Base-by-base conservation (phyloP, 805 yeast genomes). In the Suhomyces canberraensis region DNA sequence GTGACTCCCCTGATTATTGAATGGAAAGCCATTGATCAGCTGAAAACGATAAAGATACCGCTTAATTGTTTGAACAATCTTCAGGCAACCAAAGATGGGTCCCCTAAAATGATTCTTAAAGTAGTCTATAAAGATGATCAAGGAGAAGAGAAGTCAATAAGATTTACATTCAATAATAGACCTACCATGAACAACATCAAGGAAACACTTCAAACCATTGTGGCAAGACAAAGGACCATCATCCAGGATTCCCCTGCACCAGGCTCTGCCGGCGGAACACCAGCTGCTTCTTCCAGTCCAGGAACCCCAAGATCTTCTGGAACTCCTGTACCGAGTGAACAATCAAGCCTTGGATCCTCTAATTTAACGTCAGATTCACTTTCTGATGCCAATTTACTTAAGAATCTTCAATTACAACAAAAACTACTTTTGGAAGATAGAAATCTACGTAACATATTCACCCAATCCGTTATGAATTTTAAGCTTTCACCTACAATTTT, bases 401-500 rank as follows among this genome's bases (percentile, higher is more conserved):
- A 77, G 29, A 87, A 93, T 56, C 71, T 79, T 29, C 81, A 78
- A 34, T 66, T 93, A 13, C 98, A 93, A 52, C 95, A 89, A 48
- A 76, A 77, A 37, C 62, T 91, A 14, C 66, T 93, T 18, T 67
- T 79, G 38, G 84, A 82, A 41, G 84, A 89, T 52, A 76, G 81
- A 33, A 64, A 64, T 7, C 66, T 93, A 36, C 78, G 87, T 68
- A 74, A 77, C 40, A 79, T 84, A 2, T 93, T 93, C 56, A 81
- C 90, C 32, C 95, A 87, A 41, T 83, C 96, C 0, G 97, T 93
- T 4, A 87, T 89, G 42, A 75, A 79, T 40, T 74, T 75, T 36
- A 84, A 86, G 13, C 63, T 91, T 30, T 81, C 87, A 4, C 86
- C 95, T 0, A 76, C 76, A 26, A 88, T 89, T 49, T 90, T 90